These are phyloP conservation scores for Cryptococcus sp. DNA, from an alignment of 1,284 basidiomycete species.

Conservation along the genomic window DNA sequence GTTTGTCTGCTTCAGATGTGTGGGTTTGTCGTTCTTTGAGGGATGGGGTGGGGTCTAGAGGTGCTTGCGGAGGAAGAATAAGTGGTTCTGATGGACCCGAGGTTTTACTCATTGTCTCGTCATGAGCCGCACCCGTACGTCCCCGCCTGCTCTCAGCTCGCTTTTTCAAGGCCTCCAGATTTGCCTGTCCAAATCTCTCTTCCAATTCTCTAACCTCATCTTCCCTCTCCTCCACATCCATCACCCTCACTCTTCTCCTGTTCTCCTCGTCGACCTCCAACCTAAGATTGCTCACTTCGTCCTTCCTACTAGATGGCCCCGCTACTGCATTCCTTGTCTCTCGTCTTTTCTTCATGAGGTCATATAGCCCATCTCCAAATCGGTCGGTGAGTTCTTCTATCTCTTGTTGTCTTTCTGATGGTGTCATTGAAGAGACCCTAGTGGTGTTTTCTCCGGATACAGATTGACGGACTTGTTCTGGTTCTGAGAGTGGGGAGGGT, in stretches of 20 bases:
- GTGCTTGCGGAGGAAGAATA: no score
- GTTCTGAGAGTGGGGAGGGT: no score
- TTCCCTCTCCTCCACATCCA: slow-evolving; percentile 59
- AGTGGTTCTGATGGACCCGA: no score
- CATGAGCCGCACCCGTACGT: no score
- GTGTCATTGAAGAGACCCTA: neutral
- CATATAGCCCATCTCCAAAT: slow-evolving; percentile 3
- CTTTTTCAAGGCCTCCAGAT: slow-evolving; percentile 59
- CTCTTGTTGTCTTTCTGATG: slow-evolving; percentile 50
- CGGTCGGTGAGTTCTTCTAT: slow-evolving; percentile 58
- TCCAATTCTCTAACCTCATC: slow-evolving; percentile 60
- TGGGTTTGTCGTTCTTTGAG: slow-evolving; percentile 70
- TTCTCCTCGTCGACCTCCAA: slow-evolving; percentile 24
- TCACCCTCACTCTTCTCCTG: slow-evolving; percentile 53
- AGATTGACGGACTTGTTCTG: no score
- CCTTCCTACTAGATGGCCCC: neutral
- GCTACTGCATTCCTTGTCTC: slow-evolving; percentile 44
- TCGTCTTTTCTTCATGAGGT: slow-evolving; percentile 30
- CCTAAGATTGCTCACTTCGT: slow-evolving; percentile 10
- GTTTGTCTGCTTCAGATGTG: slow-evolving; percentile 58
- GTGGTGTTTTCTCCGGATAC: neutral
- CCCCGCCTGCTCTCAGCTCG: slow-evolving; percentile 43
- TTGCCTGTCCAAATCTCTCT: slow-evolving; percentile 60
- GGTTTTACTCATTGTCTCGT: no score
- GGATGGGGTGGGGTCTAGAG: slow-evolving; percentile 38